These are phyloP conservation scores for Hymenoscyphus occultus DNA, from an alignment of 2,329 filamentous ascomycete species.

Conservation along the genomic window DNA sequence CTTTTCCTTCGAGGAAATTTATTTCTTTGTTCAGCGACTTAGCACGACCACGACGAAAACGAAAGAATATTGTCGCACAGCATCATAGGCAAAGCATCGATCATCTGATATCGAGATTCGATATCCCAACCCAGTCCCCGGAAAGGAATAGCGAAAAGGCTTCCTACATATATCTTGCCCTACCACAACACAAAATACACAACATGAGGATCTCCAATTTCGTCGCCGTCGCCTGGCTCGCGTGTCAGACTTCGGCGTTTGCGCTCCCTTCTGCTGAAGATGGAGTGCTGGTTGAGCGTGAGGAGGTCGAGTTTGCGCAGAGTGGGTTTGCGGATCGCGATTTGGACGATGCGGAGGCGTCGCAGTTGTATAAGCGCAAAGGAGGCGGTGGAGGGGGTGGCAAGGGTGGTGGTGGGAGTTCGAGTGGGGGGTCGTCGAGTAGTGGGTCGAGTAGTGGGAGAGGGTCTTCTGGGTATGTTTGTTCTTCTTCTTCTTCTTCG, in stretches of 20 bases:
- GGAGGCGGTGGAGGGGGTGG: constrained; percentile 56
- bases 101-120: background rate
- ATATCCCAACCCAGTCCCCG: background rate
- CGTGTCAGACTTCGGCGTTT: constrained; percentile 16
- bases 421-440: constrained; percentile 33
- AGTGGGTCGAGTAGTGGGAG: background rate
- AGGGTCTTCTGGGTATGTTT: constrained; percentile 1
- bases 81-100: background rate
- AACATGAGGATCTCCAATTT: constrained; percentile 13
- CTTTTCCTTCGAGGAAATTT: background rate
- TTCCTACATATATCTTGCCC: background rate
- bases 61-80: background rate
- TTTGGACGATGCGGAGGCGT: constrained; percentile 14
- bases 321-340: background rate
- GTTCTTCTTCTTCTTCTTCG: constrained; percentile 7
- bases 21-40: no score
- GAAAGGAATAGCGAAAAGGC: background rate
- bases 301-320: background rate
- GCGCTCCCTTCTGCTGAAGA: constrained; percentile 27
- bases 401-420: constrained; percentile 31
- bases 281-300: constrained; percentile 4
- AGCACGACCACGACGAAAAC: no score
- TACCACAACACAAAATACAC: background rate
- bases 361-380: constrained; percentile 56
- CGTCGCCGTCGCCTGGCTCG: constrained; percentile 24